Percentiles rank a stretch among this genome's conserved stretches.
Conservation (phyloP, 1,284 basidiomycete genomes). For the Rhodotorula sp. region DNA sequence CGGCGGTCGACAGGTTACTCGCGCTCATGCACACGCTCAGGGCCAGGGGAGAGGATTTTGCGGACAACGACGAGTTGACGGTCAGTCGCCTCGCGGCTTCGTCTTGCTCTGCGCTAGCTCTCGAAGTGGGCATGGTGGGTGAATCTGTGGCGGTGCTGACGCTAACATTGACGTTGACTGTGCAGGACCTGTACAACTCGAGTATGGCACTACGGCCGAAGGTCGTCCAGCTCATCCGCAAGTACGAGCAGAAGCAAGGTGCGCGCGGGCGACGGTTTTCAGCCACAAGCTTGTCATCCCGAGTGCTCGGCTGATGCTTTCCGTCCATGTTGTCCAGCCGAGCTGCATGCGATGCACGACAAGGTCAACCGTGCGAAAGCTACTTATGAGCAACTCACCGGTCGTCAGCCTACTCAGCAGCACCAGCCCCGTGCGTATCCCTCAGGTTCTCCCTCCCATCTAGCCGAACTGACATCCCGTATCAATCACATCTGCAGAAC, state of each 20-base stretch:
- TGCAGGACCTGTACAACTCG: constrained; percentile 81
- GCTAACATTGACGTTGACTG: not conserved
- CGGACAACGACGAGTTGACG: constrained; percentile 93
- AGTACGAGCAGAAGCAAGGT: constrained; percentile 88
- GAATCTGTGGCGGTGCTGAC: not conserved
- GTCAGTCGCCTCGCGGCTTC: constrained; percentile 50
- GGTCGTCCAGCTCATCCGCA: constrained; percentile 94
- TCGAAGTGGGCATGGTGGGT: no score
- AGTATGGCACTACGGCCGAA: constrained; percentile 86
- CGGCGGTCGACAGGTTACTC: constrained; percentile 83
- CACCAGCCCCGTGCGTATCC: not conserved
- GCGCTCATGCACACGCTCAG: constrained; percentile 74
- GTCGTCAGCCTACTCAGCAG: not conserved
- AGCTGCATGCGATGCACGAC: constrained; percentile 42
- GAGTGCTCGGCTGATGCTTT: no score
- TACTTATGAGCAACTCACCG: constrained; percentile 44
- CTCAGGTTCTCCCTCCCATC: not conserved
- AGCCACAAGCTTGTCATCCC: no score
- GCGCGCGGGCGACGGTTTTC: constrained; percentile 48
- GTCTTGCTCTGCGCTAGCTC: no score
- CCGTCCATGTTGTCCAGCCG: constrained; percentile 27
- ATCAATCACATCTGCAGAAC: not conserved
- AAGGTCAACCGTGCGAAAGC: constrained; percentile 45
- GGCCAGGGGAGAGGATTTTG: constrained; percentile 72
- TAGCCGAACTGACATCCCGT: no score